Base-by-base conservation (phyloP, 2,329 filamentous ascomycete genomes). In the Furcasterigmium sp. region DNA sequence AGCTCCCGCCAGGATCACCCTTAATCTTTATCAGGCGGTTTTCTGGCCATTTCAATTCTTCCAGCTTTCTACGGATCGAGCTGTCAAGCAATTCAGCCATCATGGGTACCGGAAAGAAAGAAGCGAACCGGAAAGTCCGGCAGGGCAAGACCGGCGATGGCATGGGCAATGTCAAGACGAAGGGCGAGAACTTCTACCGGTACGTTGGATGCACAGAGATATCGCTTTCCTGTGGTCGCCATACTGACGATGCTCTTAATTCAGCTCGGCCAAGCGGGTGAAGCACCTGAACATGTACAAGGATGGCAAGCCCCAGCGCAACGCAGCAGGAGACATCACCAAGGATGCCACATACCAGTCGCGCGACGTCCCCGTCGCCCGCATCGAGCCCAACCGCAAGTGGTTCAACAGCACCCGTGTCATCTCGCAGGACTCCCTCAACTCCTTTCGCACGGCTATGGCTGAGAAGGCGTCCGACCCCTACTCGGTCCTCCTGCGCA, bases 151-250 rank as follows among this genome's bases (percentile, higher is more conserved):
- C 78, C 39, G 79, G 80, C 53, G 85, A 93, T 80, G 89, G 89
- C 63, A 89, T 95, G 80, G 82, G 71, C 57, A 97, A 97, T 70
- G 87, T 97, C 60, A 88, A 84, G 58, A 76, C 82, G 56, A 98
- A 98, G 72, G 93, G 93, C 69, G 91, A 97, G 76, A 97, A 97
- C 74, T 98, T 97, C 72, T 97, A 97, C 73, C 82, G 87, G 76
- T 85, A 71, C 52, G 74, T 49, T 40, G n/a, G 5, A 39, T 17
- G 10, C 20, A 9, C n/a, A n/a, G n/a, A n/a, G n/a, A n/a, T n/a
- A n/a, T n/a, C n/a, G n/a, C 14, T 6, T 40, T 41, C 20, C 11
- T 28, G 21, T 18, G 32, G 11, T 19, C 15, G 9, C 3, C 9
- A 17, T 15, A 19, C 38, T 44, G 21, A 42, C 28, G 10, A 2